phyloP scores from a whole-genome alignment of 2,329 filamentous ascomycete genomes.

The Trematosphaeria pertusa region DNA sequence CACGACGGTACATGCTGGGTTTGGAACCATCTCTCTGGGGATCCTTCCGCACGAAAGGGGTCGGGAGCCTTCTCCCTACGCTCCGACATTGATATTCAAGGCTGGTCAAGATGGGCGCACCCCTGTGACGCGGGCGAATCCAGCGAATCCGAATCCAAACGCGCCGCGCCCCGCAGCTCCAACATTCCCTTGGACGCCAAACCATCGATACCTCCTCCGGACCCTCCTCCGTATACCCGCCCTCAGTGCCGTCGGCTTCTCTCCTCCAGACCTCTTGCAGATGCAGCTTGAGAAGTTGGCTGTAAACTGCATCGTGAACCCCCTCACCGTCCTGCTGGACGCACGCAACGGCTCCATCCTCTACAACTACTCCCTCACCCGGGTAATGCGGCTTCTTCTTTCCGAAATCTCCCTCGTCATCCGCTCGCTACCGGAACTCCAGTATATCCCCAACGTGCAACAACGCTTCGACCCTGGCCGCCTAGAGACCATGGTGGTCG shows the following conservation, averaged over 20 bases:
- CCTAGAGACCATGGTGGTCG: conserved; percentile 65
- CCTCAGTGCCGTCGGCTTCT: conserved; percentile 66
- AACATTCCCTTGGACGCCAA: conserved; percentile 46
- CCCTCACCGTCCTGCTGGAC: conserved; percentile 80
- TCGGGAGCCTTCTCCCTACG: conserved; percentile 34
- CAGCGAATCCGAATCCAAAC: conserved; percentile 22
- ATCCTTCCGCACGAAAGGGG: conserved; percentile 54
- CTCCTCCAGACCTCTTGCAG: conserved; percentile 68
- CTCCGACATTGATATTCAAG: conserved; percentile 21
- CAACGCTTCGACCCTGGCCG: conserved; percentile 67
- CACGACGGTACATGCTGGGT: conserved; percentile 63
- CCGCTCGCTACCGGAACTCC: conserved; percentile 74
- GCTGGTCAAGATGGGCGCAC: not conserved
- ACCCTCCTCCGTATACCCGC: conserved; percentile 68
- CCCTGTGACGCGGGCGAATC: conserved; percentile 15
- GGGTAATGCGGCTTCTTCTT: conserved; percentile 74
- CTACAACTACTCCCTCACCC: conserved; percentile 69
- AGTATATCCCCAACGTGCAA: conserved; percentile 64
- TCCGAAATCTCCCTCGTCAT: conserved; percentile 78
- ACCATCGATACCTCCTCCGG: conserved; percentile 67
- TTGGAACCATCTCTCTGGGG: conserved; percentile 65
- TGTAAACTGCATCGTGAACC: conserved; percentile 78
- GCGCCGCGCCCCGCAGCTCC: conserved; percentile 19
- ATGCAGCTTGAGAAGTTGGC: conserved; percentile 81
- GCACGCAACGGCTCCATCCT: conserved; percentile 75